phyloP scores from a whole-genome alignment of 768 basidiomycete genomes.

The Tubosaeta brunneosetosa region DNA sequence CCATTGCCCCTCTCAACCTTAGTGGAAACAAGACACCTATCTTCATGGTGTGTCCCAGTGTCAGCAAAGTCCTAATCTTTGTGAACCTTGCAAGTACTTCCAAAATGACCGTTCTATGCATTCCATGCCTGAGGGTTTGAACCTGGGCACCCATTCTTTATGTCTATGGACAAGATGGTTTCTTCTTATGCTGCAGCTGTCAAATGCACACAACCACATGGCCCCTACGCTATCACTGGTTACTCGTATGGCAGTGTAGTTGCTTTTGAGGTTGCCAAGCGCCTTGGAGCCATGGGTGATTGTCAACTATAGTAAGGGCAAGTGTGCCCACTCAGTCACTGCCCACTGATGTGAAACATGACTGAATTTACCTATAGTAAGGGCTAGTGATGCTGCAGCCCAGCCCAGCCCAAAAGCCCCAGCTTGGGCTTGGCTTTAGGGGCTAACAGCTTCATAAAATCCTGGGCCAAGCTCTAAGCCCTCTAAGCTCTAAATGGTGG shows the following conservation, averaged over 20 bases:
- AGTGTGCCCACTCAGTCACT: too few relatives aligned
- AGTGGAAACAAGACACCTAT: constrained; percentile 37
- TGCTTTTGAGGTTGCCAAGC: constrained; percentile 1
- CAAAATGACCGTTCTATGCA: constrained; percentile 38
- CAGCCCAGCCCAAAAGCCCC: background rate
- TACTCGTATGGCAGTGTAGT: background rate
- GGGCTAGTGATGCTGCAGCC: background rate
- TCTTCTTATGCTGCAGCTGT: constrained; percentile 32
- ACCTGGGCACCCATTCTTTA: constrained; percentile 31
- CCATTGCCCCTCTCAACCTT: constrained; percentile 28
- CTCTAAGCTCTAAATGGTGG: background rate
- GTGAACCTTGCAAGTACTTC: constrained; percentile 39
- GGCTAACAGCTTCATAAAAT: background rate
- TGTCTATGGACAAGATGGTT: constrained; percentile 37
- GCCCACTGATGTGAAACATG: too few relatives aligned
- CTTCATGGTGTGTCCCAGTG: constrained; percentile 41
- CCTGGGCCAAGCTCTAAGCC: background rate
- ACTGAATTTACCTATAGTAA: too few relatives aligned
- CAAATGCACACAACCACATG: constrained; percentile 6
- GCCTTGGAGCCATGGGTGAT: constrained; percentile 30
- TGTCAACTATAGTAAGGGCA: too few relatives aligned
- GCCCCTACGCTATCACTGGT: background rate
- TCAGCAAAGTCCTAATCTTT: constrained; percentile 38
- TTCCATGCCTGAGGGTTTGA: constrained; percentile 42
- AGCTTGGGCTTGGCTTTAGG: background rate